Conservation (phyloP, 495 filamentous ascomycete genomes). For the Xylaria curta region DNA sequence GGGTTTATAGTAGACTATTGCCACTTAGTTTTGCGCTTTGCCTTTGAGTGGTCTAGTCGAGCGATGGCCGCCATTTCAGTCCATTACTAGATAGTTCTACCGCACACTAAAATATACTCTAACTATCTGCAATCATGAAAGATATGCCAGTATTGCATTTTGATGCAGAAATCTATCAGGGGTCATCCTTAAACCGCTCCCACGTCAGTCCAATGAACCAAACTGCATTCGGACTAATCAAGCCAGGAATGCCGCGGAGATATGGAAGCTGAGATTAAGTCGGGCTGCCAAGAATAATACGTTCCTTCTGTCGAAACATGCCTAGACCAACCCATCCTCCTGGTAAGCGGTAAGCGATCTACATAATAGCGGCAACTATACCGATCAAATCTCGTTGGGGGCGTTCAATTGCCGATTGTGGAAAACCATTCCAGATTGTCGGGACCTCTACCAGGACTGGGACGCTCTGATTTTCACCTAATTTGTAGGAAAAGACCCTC, state of each 20-base stretch:
- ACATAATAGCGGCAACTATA: neutral
- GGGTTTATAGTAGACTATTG: neutral
- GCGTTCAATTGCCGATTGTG: conserved; percentile 8
- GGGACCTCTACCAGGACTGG: neutral
- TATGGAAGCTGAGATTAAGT: neutral
- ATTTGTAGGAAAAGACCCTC: neutral
- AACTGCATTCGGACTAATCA: conserved; percentile 1
- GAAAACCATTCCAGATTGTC: neutral
- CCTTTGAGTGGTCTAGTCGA: conserved; percentile 8
- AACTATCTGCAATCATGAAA: neutral
- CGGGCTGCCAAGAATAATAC: neutral
- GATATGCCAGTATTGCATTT: neutral
- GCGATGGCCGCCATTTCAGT: neutral
- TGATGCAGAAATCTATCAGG: conserved; percentile 12
- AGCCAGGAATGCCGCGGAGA: neutral
- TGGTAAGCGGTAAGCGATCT: conserved; percentile 21
- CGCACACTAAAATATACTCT: neutral
- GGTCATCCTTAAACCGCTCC: neutral
- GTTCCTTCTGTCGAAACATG: too few species aligned
- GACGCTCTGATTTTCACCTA: neutral
- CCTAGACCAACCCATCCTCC: neutral
- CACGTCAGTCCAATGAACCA: neutral
- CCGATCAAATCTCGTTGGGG: conserved; percentile 7
- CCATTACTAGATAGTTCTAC: neutral
- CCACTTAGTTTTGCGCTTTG: conserved; percentile 7